Conservation (phyloP, 768 basidiomycete genomes). For the Tephrocybe sp. region DNA sequence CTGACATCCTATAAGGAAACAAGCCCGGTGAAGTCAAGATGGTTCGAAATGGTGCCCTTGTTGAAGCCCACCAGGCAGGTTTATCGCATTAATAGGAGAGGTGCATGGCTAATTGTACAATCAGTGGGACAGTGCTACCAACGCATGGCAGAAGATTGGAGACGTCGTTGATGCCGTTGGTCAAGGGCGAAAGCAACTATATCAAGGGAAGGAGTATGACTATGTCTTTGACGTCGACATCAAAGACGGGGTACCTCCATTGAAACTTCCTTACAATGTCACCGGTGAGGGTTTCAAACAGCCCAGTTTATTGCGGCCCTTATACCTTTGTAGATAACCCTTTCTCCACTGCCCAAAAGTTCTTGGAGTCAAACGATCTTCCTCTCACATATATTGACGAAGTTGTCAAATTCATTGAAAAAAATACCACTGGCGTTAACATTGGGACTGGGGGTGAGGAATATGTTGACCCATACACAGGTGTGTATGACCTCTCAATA, state of each 20-base stretch:
- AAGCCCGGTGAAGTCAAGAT: constrained; percentile 93
- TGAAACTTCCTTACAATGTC: constrained; percentile 93
- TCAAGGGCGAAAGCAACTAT: constrained; percentile 85
- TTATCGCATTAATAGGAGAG: constrained; percentile 2
- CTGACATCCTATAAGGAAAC: constrained; percentile 50
- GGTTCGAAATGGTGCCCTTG: constrained; percentile 73
- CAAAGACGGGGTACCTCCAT: constrained; percentile 84
- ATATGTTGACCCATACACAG: constrained; percentile 89
- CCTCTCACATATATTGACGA: constrained; percentile 82
- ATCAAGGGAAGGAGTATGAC: constrained; percentile 93
- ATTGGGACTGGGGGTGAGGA: constrained; percentile 58
- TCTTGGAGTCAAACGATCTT: constrained; percentile 81
- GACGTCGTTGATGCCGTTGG: constrained; percentile 96
- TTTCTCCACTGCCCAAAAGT: constrained; percentile 83
- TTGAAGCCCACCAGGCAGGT: constrained; percentile 85
- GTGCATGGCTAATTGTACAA: background rate
- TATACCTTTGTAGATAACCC: constrained; percentile 69
- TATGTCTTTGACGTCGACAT: constrained; percentile 99
- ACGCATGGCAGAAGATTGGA: constrained; percentile 89
- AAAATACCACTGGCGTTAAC: constrained; percentile 78
- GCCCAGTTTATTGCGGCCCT: constrained; percentile 2
- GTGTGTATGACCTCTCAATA: constrained; percentile 31
- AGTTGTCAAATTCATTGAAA: constrained; percentile 91
- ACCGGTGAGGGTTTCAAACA: constrained; percentile 49
- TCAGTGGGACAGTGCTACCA: constrained; percentile 76